Evolutionary conservation across 2,329 filamentous ascomycete species (phyloP).

Genomic region (Podosphaera leucotricha): DNA sequence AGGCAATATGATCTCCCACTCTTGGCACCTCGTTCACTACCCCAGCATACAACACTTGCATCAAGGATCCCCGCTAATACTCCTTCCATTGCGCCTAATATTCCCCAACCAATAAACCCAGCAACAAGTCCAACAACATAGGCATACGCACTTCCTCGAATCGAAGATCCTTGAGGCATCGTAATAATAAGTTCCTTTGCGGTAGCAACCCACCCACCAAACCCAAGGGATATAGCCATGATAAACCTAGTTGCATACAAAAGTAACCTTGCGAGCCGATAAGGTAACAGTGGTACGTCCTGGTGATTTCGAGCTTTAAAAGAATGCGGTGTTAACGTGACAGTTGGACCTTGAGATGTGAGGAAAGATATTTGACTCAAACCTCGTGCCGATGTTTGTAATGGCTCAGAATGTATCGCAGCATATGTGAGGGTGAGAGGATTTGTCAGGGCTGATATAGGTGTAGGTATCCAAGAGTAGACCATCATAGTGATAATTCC

Average conservation of each 20-base stretch:
- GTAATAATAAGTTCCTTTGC: conserved; percentile 51
- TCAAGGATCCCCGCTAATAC: conserved; percentile 72
- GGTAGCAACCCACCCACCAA: conserved; percentile 90
- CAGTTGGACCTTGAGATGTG: conserved; percentile 47
- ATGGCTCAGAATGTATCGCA: conserved; percentile 72
- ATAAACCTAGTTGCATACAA: conserved; percentile 78
- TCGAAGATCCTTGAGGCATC: conserved; percentile 24
- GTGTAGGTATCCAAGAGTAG: conserved; percentile 63
- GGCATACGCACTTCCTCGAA: conserved; percentile 70
- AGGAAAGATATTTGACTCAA: conserved; percentile 67
- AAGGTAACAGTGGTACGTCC: conserved; percentile 45
- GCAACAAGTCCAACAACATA: conserved; percentile 86
- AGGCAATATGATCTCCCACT: conserved; percentile 62
- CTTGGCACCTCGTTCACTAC: conserved; percentile 54
- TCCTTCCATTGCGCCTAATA: conserved; percentile 76
- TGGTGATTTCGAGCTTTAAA: conserved; percentile 22
- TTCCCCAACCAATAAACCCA: conserved; percentile 82
- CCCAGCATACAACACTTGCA: conserved; percentile 80
- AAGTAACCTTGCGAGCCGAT: conserved; percentile 73
- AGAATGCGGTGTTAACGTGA: conserved; percentile 36
- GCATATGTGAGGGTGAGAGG: conserved; percentile 81
- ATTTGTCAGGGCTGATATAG: conserved; percentile 68
- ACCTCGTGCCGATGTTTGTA: conserved; percentile 54
- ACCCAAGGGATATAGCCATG: conserved; percentile 73
- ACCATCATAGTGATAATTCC: conserved; percentile 43